Evolutionary conservation across 2,329 filamentous ascomycete genomes (phyloP), one percentile per base, ranked within the genome.

Genomic region (Saccharata proteae): DNA sequence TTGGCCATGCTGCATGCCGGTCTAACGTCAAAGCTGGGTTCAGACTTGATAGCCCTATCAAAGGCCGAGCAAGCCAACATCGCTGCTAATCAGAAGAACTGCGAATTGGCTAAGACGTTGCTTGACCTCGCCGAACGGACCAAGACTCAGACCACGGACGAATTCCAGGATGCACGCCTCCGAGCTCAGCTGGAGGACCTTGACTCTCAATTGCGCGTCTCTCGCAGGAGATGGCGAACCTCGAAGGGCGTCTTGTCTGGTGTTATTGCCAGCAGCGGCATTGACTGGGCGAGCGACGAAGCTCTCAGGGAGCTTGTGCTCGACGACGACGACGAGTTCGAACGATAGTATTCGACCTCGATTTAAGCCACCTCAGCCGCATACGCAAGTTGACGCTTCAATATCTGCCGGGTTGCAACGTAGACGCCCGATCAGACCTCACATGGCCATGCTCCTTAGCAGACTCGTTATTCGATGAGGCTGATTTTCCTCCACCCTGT

Each of bases 161-260:
- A 66, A n/a, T 59, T 70, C 16, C 56, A 63, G 21, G 67, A 78
- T 43, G 54, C 61, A 5, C 63, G 60, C 15, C 54, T 68, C 20
- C 62, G 64, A 35, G 55, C 54, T n/a, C 65, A 79, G 48, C 61
- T 84, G 16, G 57, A 67, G 20, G 57, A 57, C 29, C 58, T 77
- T 8, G 72, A 83, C 44, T 56, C 51, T 5, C 67, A 75, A 23
- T 57, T 80, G 37, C 74, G 68, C 44, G 60, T 61, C 14, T 77
- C 74, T 49, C 71, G 71, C 38, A 72, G 74, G 41, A 69, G 69
- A 46, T 83, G 77, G 75, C 73, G 74, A 45, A 74, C 78, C 13
- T 71, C 88, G 53, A 90, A 88, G 58, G 80, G 73, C 15, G 72
- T 84, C 24, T 68, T 80, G n/a, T 80, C 79, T 46, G 82, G 79